phyloP scores from a whole-genome alignment of 179 eudicot genomes.

The Amaranthus tricolor region DNA sequence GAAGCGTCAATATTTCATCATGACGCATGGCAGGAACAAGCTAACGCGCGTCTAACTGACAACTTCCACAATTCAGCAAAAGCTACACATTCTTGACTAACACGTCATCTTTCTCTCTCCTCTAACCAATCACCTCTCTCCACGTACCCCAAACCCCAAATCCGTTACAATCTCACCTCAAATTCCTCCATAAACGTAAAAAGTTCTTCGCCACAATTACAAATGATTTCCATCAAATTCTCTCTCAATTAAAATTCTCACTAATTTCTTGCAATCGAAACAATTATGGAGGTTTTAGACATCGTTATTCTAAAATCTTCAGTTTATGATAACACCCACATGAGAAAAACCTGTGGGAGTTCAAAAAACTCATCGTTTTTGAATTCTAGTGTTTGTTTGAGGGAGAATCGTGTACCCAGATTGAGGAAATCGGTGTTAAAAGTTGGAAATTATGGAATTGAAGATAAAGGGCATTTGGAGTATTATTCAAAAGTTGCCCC shows the following conservation, averaged over 20 bases:
- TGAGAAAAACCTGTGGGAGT: background rate
- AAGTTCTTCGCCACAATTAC: no score
- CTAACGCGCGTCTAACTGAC: conserved; percentile 25
- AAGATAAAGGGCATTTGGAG: conserved; percentile 48
- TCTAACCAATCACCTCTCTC: conserved; percentile 9
- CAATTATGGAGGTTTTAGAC: conserved; percentile 29
- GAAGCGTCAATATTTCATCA: background rate
- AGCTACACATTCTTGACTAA: conserved; percentile 13
- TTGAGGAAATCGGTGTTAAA: background rate
- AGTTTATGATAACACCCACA: conserved; percentile 8
- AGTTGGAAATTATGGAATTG: conserved; percentile 32
- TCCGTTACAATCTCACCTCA: background rate
- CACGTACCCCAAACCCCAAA: conserved; percentile 18
- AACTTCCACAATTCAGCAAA: conserved; percentile 14
- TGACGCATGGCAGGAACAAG: conserved; percentile 34
- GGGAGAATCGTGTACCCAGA: background rate
- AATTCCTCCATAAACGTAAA: background rate
- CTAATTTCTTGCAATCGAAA: background rate
- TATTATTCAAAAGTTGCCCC: conserved; percentile 32
- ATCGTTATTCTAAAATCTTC: conserved; percentile 6
- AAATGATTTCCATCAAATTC: background rate
- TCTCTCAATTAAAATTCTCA: background rate
- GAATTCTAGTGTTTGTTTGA: background rate
- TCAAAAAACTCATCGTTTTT: conserved; percentile 1
- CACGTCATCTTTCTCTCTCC: conserved; percentile 10